These are phyloP conservation scores for Vicia sativa DNA, from an alignment of 306 rosid genomes.

Conservation along the genomic window DNA sequence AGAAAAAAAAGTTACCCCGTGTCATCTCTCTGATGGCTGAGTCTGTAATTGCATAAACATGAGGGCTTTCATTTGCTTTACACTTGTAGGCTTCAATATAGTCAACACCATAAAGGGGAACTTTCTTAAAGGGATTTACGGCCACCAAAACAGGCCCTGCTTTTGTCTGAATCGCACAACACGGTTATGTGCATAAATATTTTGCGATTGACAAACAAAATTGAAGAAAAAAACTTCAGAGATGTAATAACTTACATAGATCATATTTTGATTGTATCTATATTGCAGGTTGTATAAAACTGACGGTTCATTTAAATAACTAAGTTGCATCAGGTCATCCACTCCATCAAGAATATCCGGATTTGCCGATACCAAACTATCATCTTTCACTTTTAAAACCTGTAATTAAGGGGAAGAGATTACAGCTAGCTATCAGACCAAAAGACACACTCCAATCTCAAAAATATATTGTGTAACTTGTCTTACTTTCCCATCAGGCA, in stretches of 20 bases:
- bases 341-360: constrained; percentile 98
- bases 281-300: constrained; percentile 85
- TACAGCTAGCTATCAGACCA: constrained; percentile 30
- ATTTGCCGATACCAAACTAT: constrained; percentile 82
- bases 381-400: constrained; percentile 80
- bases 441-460: not conserved
- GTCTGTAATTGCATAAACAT: constrained; percentile 96
- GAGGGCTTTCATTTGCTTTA: constrained; percentile 76
- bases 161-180: constrained; percentile 71
- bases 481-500: constrained; percentile 80
- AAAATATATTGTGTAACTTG: constrained; percentile 30
- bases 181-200: constrained; percentile 36
- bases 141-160: constrained; percentile 99
- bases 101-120: constrained; percentile 76
- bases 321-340: constrained; percentile 98
- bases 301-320: constrained; percentile 95
- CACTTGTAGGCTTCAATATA: constrained; percentile 86
- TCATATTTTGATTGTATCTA: constrained; percentile 86
- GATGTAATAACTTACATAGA: constrained; percentile 69
- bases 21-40: constrained; percentile 93
- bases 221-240: constrained; percentile 12
- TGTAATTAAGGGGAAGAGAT: constrained; percentile 34
- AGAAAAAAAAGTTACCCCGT: constrained; percentile 59
- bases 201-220: constrained; percentile 34
- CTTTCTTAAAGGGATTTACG: constrained; percentile 91